Base-by-base conservation (phyloP, 176 grass and related monocot genomes). In the Luzula sylvatica region DNA sequence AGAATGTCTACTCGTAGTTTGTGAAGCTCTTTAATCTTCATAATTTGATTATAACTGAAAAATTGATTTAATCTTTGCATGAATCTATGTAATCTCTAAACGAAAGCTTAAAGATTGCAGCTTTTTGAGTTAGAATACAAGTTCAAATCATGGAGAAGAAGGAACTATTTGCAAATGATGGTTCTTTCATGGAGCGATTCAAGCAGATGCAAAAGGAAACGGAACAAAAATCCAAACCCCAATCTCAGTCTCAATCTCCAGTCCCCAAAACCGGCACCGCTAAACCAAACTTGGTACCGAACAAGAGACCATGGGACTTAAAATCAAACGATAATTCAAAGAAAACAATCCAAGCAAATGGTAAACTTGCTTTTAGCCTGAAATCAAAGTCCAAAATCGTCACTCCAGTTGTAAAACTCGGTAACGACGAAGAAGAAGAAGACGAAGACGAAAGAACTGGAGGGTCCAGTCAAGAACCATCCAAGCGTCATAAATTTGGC, bases 171-270 rank as follows among this genome's bases (percentile, higher is more conserved):
- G 72, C 79, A 70, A 98, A 98, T 38, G 92, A 98, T 53, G 92
- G 92, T 53, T 89, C 85, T 45, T 98, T 98, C 65, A 87, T 98
- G 81, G 92, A 90, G 72, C 67, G 51, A 47, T 90, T 98, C 70
- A 98, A 87, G 72, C 74, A 90, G 71, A 74, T 98, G 75, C 84
- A 95, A 67, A 63, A 96, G 65, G 72, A 80, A 59, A 78, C 61
- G 57, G 54, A 80, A 42, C 66, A 75, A 44, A 80, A 78, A 3
- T 39, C 71, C 21, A 74, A 74, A 53, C 15, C 27, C 15, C 42
- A 5, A 15, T 35, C 28, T 26, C 27, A 26, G 18, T 48, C 43
- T 32, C 17, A 19, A 30, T 13, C 19, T n/a, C 9, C 62, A 2
- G 25, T 61, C 56, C 38, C 40, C 20, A n/a, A n/a, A n/a, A n/a